These are phyloP conservation scores for Crithidia fasciculata DNA, from an alignment of 208 protist species.

Conservation along the genomic window DNA sequence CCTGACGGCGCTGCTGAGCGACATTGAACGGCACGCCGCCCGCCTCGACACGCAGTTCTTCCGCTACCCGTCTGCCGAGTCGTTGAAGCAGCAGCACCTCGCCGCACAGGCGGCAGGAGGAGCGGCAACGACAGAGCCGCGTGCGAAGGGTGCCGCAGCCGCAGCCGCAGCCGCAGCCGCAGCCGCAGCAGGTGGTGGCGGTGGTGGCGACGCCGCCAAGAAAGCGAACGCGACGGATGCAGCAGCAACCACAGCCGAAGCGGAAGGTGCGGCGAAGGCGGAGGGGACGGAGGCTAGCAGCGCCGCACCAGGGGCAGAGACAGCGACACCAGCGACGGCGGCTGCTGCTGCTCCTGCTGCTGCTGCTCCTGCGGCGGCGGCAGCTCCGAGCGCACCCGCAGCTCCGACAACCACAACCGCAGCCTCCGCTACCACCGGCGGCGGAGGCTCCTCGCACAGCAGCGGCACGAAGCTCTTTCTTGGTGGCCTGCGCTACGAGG, in stretches of 20 bases:
- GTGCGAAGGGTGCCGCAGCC: background rate
- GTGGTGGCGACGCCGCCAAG: background rate
- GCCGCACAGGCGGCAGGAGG: conserved; percentile 1
- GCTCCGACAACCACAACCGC: background rate
- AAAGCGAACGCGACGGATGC: too few species aligned
- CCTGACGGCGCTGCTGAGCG: conserved; percentile 24
- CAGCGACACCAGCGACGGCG: background rate
- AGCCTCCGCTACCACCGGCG: background rate
- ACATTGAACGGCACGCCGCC: conserved; percentile 33
- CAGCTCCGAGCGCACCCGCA: background rate
- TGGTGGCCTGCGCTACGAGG: conserved; percentile 84
- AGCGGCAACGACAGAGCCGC: background rate
- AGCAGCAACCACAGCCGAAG: too few species aligned
- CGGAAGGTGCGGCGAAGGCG: background rate
- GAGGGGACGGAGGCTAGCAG: background rate
- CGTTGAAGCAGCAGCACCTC: conserved; percentile 39
- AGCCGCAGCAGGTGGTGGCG: background rate
- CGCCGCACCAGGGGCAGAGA: background rate
- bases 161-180: background rate
- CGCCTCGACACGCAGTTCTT: conserved; percentile 48
- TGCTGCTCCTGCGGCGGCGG: background rate
- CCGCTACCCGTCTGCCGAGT: conserved; percentile 56
- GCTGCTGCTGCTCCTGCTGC: background rate
- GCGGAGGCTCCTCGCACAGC: background rate
- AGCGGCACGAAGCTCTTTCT: conserved; percentile 81